Percentiles rank a stretch among this genome's conserved stretches.
Evolutionary conservation across 371 early-diverging fungal genomes (phyloP).

Genomic region (Entomophthora muscae): DNA sequence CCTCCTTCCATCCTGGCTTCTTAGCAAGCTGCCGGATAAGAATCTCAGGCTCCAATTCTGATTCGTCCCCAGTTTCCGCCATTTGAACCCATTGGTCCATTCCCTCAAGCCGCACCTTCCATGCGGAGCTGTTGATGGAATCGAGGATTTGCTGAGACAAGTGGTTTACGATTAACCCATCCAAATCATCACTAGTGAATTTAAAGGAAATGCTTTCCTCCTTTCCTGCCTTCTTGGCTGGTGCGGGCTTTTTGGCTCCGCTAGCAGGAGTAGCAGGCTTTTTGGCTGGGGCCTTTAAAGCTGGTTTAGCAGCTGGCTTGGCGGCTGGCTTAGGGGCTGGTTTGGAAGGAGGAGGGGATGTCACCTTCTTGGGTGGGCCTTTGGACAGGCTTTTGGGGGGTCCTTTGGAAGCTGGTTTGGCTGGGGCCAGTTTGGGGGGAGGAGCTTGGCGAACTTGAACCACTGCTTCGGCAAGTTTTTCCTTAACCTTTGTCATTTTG

Average conservation of each 20-base stretch:
- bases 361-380: slow-evolving; percentile 11
- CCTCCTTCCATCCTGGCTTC: slow-evolving; percentile 89
- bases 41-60: slow-evolving; percentile 59
- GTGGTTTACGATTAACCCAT: slow-evolving; percentile 37
- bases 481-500: slow-evolving; percentile 70
- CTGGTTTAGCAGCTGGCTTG: slow-evolving; percentile 6
- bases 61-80: not conserved
- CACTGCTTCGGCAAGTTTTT: slow-evolving; percentile 66
- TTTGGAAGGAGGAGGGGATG: slow-evolving; percentile 9
- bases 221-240: slow-evolving; percentile 24
- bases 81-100: not conserved
- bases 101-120: slow-evolving; percentile 76
- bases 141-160: slow-evolving; percentile 35
- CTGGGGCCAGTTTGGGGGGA: not conserved
- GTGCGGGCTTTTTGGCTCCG: slow-evolving; percentile 16
- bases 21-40: slow-evolving; percentile 56
- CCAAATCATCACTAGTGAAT: slow-evolving; percentile 42
- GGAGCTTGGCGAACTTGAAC: slow-evolving; percentile 24
- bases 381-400: slow-evolving; percentile 6
- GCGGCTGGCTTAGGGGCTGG: slow-evolving; percentile 17
- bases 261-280: slow-evolving; percentile 29
- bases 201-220: slow-evolving; percentile 51
- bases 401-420: slow-evolving; percentile 3
- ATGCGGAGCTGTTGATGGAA: slow-evolving; percentile 45
- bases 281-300: slow-evolving; percentile 33